A percentile compares a stretch with the other conserved stretches of the same genome.
Conservation (phyloP, 352 stramenopile species). For the Phytophthora melonis region DNA sequence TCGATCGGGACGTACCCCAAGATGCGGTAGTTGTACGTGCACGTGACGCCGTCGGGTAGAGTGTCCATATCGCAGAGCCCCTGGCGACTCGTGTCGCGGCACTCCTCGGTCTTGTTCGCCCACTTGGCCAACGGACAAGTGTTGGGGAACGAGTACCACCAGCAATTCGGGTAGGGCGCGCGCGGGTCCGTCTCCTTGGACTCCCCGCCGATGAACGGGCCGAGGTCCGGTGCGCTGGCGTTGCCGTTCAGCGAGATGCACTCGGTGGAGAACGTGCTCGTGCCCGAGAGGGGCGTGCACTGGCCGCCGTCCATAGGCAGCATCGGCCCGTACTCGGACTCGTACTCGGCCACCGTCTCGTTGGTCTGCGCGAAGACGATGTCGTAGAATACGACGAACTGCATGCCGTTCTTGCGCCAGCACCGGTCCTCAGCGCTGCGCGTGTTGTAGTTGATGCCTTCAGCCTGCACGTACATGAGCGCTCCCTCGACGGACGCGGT, state of each 20-base stretch:
- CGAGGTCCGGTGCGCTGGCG: slow-evolving; percentile 32
- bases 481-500: slow-evolving; percentile 56
- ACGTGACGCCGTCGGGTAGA: slow-evolving; percentile 66
- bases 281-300: slow-evolving; percentile 36
- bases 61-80: slow-evolving; percentile 59
- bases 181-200: slow-evolving; percentile 40
- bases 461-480: slow-evolving; percentile 62
- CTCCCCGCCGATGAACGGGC: slow-evolving; percentile 43
- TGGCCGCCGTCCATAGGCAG: slow-evolving; percentile 49
- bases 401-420: slow-evolving; percentile 48
- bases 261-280: slow-evolving; percentile 30
- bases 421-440: slow-evolving; percentile 32
- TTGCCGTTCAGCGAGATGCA: slow-evolving; percentile 46
- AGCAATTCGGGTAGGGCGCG: slow-evolving; percentile 58
- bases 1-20: slow-evolving; percentile 77
- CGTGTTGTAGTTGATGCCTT: slow-evolving; percentile 60
- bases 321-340: slow-evolving; percentile 43
- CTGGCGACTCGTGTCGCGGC: slow-evolving; percentile 41
- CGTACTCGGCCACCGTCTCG: slow-evolving; percentile 41
- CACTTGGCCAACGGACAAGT: slow-evolving; percentile 48
- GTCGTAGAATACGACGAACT: slow-evolving; percentile 54
- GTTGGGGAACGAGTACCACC: slow-evolving; percentile 70
- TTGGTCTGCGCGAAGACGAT: slow-evolving; percentile 42
- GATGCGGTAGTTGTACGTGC: slow-evolving; percentile 80
- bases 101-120: slow-evolving; percentile 54